phyloP scores from a whole-genome alignment of 257 asterid genomes.

The Solanum neorickii region DNA sequence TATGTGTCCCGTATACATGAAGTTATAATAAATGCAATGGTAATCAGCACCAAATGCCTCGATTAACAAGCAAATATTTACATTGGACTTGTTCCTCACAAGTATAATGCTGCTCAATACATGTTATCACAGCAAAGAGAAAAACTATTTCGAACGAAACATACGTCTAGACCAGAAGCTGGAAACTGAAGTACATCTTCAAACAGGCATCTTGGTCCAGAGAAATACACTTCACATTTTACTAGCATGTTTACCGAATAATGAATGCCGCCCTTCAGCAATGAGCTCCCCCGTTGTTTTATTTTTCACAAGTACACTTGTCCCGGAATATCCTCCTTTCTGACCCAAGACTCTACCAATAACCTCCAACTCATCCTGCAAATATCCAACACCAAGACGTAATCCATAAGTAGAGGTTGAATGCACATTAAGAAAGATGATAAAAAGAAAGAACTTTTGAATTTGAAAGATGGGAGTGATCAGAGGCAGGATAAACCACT shows the following conservation, averaged over 20 bases:
- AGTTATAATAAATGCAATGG: neutral
- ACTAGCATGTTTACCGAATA: conserved; percentile 54
- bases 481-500: neutral
- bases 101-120: neutral
- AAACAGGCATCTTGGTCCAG: neutral
- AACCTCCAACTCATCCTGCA: conserved; percentile 83
- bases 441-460: neutral
- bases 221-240: conserved; percentile 29
- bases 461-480: neutral
- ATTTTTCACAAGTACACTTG: conserved; percentile 52
- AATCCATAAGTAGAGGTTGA: neutral
- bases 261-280: conserved; percentile 82
- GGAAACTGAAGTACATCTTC: neutral
- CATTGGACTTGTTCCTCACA: neutral
- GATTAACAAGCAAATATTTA: neutral
- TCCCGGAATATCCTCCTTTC: conserved; percentile 49
- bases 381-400: neutral
- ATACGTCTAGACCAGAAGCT: neutral
- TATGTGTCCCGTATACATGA: neutral
- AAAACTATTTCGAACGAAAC: neutral
- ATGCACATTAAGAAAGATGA: neutral
- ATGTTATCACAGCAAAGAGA: neutral
- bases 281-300: conserved; percentile 61
- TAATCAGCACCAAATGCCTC: neutral
- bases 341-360: conserved; percentile 37